A percentile compares a stretch with the other conserved stretches of the same genome.
phyloP scores from a whole-genome alignment of 805 yeast species.

The Scheffersomyces spartinae region DNA sequence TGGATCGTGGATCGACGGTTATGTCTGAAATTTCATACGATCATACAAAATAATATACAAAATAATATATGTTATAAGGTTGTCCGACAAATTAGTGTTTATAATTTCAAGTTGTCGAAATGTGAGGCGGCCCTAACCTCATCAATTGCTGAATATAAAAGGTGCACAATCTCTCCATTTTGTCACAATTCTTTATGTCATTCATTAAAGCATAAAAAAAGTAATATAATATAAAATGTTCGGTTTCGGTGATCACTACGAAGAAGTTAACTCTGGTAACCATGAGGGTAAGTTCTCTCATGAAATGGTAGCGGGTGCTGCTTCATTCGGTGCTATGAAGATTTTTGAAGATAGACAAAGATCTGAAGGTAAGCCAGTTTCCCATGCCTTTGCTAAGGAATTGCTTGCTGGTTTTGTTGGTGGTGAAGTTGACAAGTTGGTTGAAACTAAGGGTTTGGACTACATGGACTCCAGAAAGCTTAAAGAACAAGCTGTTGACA shows the following conservation, averaged over 20 bases:
- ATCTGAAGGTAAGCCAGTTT: conserved; percentile 20
- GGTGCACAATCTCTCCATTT: too few species aligned
- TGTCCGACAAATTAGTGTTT: too few species aligned
- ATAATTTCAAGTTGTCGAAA: too few species aligned
- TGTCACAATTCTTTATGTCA: too few species aligned
- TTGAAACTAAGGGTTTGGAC: conserved; percentile 22
- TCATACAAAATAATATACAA: too few species aligned
- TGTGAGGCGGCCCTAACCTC: too few species aligned
- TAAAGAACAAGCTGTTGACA: conserved; percentile 12
- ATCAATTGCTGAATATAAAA: too few species aligned
- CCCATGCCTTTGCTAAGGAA: conserved; percentile 19
- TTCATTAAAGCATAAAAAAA: too few species aligned
- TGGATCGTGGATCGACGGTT: too few species aligned
- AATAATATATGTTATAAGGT: too few species aligned
- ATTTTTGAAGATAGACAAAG: conserved; percentile 20
- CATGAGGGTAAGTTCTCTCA: conserved; percentile 21
- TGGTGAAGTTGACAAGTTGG: conserved; percentile 21
- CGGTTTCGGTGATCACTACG: conserved; percentile 15
- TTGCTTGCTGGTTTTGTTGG: conserved; percentile 18
- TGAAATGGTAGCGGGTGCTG: conserved; percentile 21
- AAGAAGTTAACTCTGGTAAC: conserved; percentile 15
- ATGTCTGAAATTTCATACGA: too few species aligned
- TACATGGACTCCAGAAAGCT: conserved; percentile 17
- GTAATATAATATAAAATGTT: conserved; percentile 10
- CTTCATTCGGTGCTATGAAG: conserved; percentile 20